Conservation (phyloP, 2,329 filamentous ascomycete species). For the Arthrobotrys entomopaga region DNA sequence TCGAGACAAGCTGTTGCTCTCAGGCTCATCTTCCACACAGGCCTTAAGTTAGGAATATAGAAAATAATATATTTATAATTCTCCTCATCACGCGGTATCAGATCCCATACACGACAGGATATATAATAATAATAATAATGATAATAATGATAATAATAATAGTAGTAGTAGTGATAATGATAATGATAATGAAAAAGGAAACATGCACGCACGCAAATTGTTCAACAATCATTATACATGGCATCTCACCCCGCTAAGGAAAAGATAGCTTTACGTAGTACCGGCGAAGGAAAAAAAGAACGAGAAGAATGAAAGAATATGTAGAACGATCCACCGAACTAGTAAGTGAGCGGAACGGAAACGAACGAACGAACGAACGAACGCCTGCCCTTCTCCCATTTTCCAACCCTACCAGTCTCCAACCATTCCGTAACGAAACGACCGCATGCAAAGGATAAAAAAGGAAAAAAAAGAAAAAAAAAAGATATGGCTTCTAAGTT, state of each 20-base stretch:
- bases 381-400: not conserved
- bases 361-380: conserved; percentile 1
- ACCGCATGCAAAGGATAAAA: not conserved
- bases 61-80: no score
- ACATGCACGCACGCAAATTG: not conserved
- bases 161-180: not conserved
- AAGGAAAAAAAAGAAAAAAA: not conserved
- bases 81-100: no score
- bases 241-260: not conserved
- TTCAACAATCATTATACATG: no score
- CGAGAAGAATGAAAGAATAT: not conserved
- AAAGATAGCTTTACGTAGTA: not conserved
- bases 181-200: not conserved
- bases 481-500: not conserved
- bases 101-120: not conserved
- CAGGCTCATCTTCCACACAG: no score
- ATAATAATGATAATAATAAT: not conserved
- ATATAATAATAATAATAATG: not conserved
- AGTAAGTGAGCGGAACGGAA: not conserved
- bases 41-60: no score
- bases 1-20: no score
- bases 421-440: not conserved
- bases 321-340: no score
- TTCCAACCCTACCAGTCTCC: not conserved
- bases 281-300: not conserved